These are phyloP conservation scores for Neophaeococcomyces aloes DNA, from an alignment of 2,329 filamentous ascomycete species.

Conservation along the genomic window DNA sequence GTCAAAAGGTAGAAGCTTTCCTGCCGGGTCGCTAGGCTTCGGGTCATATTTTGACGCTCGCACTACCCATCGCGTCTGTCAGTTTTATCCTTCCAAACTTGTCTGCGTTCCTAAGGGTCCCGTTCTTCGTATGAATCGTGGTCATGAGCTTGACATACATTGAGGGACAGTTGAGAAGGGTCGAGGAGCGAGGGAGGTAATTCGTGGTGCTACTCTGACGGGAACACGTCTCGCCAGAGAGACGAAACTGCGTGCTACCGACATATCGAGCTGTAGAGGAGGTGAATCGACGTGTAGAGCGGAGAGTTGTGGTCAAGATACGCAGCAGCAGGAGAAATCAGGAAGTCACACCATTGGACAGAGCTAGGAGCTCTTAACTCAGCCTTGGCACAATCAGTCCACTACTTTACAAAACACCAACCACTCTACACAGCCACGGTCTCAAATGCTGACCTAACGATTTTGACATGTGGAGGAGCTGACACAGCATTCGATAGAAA, in stretches of 20 bases:
- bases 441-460: too few species aligned
- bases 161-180: slow-evolving; percentile 37
- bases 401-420: not conserved
- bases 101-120: not conserved
- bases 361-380: slow-evolving; percentile 6
- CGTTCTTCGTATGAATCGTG: slow-evolving; percentile 9
- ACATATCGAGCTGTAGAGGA: slow-evolving; percentile 28
- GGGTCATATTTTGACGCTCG: slow-evolving; percentile 28
- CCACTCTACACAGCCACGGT: not conserved
- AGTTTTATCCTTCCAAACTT: not conserved
- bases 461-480: too few species aligned
- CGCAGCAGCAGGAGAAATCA: slow-evolving; percentile 6
- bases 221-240: slow-evolving; percentile 37
- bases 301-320: slow-evolving; percentile 12
- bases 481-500: not conserved
- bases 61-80: slow-evolving; percentile 3
- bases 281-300: slow-evolving; percentile 11
- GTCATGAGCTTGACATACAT: slow-evolving; percentile 31
- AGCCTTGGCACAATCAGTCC: slow-evolving; percentile 3
- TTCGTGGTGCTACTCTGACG: slow-evolving; percentile 22
- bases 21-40: slow-evolving; percentile 29
- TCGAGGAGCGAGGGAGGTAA: slow-evolving; percentile 29
- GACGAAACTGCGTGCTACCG: slow-evolving; percentile 38
- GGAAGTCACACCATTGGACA: slow-evolving; percentile 1
- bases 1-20: slow-evolving; percentile 36